Evolutionary conservation across 2,329 filamentous ascomycete genomes (phyloP), one percentile per base, ranked within the genome.

Genomic region (Colletotrichum tropicale): DNA sequence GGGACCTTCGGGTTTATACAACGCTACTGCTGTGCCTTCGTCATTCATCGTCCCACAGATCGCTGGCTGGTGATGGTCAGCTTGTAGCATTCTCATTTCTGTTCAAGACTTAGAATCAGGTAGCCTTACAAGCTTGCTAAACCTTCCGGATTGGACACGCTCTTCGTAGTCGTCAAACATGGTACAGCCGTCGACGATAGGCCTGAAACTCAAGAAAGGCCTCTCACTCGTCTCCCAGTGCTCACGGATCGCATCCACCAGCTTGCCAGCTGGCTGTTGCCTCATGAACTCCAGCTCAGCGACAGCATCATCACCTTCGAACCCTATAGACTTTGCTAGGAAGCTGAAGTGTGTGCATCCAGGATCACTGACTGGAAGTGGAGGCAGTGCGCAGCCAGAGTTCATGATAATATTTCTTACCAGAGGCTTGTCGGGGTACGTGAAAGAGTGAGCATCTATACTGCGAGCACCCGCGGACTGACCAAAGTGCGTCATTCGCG

Each of bases 1-100:
- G 0, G 28, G 58, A 13, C 58, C 58, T n/a, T 34, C 58, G 28
- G 28, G n/a, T 0, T 24, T 18, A 61, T 61, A 61, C 18, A 34
- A n/a, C 8, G 58, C 58, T 15, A 61, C 58, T 5, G 58, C 28
- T 3, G 28, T 61, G 26, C 58, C 58, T 16, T 61, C 58, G 10
- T 61, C 58, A 12, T 61, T 61, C 58, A 61, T 61, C n/a, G 30
- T 61, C 13, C 30, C 58, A 1, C 30, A 61, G 58, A 61, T 61
- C 15, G 58, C 58, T 0, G 58, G 58, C 58, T 61, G 12, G 10
- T 8, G 28, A n/a, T 32, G 18, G 10, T 52, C 6, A 52, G 43
- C 43, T 52, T 3, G 0, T 24, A 0, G 1, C 13, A 1, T n/a
- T 13, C 1, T 52, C 43, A 0, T 52, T 3, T 3, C 6, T 48